Evolutionary conservation across 192 early-diverging fungal species (phyloP).

Genomic region (Chytriomyces confervae): DNA sequence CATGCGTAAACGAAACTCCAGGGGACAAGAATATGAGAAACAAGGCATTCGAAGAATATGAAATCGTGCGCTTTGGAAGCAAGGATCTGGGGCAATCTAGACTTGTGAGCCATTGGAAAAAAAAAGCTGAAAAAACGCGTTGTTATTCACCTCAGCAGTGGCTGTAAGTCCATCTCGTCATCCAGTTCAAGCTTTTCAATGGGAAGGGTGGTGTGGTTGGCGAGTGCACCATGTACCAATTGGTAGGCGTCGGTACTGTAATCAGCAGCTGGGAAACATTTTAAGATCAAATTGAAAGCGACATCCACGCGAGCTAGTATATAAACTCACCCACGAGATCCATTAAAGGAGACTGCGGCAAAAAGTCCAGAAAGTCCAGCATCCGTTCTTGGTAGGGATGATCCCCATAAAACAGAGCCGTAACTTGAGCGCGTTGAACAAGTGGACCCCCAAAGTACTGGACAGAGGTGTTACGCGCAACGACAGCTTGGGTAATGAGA

Average conservation of each 20-base stretch:
- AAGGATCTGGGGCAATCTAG: neutral
- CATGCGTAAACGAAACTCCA: neutral
- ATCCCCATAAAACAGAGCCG: neutral
- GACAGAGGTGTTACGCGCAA: no score
- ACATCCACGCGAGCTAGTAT: neutral
- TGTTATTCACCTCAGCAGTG: neutral
- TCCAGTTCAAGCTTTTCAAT: neutral
- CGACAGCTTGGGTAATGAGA: no score
- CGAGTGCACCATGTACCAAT: neutral
- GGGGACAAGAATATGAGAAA: neutral
- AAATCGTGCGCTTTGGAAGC: neutral
- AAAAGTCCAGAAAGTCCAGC: neutral
- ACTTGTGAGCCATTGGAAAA: neutral
- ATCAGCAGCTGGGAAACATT: neutral
- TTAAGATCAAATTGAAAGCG: neutral
- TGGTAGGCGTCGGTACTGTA: neutral
- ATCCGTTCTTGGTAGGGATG: neutral
- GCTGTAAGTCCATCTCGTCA: neutral
- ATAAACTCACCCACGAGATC: neutral
- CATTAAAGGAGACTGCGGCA: neutral
- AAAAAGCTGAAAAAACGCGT: neutral
- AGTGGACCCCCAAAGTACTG: constrained; percentile 1
- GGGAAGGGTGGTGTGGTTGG: neutral
- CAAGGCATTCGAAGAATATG: neutral
- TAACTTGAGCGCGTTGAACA: neutral